Base-by-base conservation (phyloP, 768 basidiomycete genomes). In the Agaricus subrufescens region DNA sequence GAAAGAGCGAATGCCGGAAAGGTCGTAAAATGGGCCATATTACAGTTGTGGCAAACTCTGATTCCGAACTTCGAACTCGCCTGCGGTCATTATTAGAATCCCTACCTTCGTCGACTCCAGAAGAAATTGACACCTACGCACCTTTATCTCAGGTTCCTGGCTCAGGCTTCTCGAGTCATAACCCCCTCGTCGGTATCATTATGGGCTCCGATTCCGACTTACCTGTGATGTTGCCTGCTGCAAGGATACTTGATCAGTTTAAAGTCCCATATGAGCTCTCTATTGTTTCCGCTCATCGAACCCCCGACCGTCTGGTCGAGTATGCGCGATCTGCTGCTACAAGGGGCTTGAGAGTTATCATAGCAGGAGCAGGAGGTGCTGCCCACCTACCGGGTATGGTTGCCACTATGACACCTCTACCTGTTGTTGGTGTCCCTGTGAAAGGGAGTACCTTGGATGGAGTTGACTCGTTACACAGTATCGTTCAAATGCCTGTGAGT, bases 121-220 rank as follows among this genome's bases (percentile, higher is more conserved):
- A 72, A 7, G 87, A 90, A 56, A 65, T 82, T 19, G 76, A 80
- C 38, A 61, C 74, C 4, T 81, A 83, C 67, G 77, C 83, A 0
- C 81, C 89, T 0, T 62, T 67, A 0, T 63, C 75, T 0, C 75
- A 78, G 1, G 53, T 63, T 2, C 72, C 77, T 1, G 73, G 76
- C 1, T 73, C 76, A 15, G 82, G 82, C 1, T 76, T 80, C 66
- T 81, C 91, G 6, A 80, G 86, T 65, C 67, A 71, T 0, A 75
- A 83, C 50, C 94, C 96, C 5, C 78, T 98, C 10, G 91, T 98
- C 0, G 89, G 91, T 0, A 81, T 99, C 57, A 94, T 99, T 68
- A 99, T 98, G 97, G 97, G 97, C 15, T 96, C 94, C 9, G 96
- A 98, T 71, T 98, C 96, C 12, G 97, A 99, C 68, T 75, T 99